These are phyloP conservation scores for Solanum bulbocastanum DNA, from an alignment of 257 asterid species.

Conservation along the genomic window DNA sequence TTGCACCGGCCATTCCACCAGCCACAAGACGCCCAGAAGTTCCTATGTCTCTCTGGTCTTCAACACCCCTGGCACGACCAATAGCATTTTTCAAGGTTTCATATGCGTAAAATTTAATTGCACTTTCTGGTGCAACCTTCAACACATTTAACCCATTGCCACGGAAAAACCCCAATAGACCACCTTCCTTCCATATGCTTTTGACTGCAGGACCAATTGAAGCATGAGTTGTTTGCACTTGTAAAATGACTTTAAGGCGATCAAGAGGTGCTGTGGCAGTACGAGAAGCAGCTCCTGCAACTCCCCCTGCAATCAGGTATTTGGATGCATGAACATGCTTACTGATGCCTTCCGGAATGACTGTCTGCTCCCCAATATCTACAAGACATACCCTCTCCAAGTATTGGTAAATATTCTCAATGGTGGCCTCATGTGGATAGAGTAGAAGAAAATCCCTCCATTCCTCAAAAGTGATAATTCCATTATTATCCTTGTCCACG, in stretches of 20 bases:
- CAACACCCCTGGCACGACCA: constrained; percentile 35
- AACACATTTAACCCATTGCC: constrained; percentile 89
- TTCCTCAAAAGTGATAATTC: constrained; percentile 92
- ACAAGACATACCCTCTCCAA: constrained; percentile 94
- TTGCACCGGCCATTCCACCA: constrained; percentile 99
- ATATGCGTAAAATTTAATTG: constrained; percentile 80
- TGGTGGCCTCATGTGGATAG: constrained; percentile 91
- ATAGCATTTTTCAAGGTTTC: constrained; percentile 65
- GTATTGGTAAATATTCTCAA: constrained; percentile 83
- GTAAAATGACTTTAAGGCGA: constrained; percentile 80
- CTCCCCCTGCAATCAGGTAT: constrained; percentile 92
- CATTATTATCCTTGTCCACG: constrained; percentile 93
- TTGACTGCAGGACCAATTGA: constrained; percentile 60
- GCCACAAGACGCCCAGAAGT: constrained; percentile 66
- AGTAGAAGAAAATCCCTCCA: constrained; percentile 97
- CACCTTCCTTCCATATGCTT: constrained; percentile 72
- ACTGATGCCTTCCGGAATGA: constrained; percentile 95
- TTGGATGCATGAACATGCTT: constrained; percentile 80
- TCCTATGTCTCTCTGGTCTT: constrained; percentile 48
- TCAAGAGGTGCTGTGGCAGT: constrained; percentile 97
- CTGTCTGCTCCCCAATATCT: constrained; percentile 96
- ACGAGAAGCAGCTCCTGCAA: constrained; percentile 97
- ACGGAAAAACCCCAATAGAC: constrained; percentile 64
- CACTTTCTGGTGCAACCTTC: constrained; percentile 99
- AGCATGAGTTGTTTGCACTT: constrained; percentile 79